Evolutionary conservation across 1,284 basidiomycete species (phyloP), one percentile per base, ranked within the genome.

Genomic region (Nidula niveotomentosa): DNA sequence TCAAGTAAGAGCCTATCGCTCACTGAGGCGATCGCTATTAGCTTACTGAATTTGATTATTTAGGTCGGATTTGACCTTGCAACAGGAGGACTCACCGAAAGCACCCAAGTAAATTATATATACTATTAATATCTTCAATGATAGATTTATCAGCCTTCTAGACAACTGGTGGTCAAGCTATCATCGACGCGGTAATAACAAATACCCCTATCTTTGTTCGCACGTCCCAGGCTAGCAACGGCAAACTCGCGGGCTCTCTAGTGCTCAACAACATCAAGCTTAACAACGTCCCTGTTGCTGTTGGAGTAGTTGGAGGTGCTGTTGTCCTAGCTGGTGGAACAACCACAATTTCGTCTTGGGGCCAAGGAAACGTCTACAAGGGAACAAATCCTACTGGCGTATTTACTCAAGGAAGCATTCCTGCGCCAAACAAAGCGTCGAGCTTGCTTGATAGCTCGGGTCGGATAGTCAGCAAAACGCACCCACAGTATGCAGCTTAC

Each of bases 401-500:
- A 2, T 91, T 80, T 65, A 73, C 71, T 1, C 83, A 88, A 66
- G 77, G 76, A 8, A 65, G 69, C 39, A 77, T 88, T 52, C 55
- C 68, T 8, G 66, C 76, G 6, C 76, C 83, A 2, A 66, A 68
- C 52, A 89, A 88, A 63, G 78, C 86, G 1, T 65, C 76, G 13
- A 72, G 67, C 43, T 69, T 93, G 30, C 67, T 90, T 35, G 85
- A 87, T 58, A 62, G 73, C 51, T 60, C 76, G 35, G 81, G 88
- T 9, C 76, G 75, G 47, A 85, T 92, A 52, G 85, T 91, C 57
- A 81, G 84, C 35, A 84, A 75, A 60, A 74, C 73, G 4, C 86
- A 87, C 56, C 91, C 91, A 4, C 87, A 88, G 61, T 93, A 93
- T 62, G 77, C 70, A n/a, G 69, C 76, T 51, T 89, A 85, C 61